These are phyloP conservation scores for Lyophyllum atratum DNA, from an alignment of 768 basidiomycete species.

Conservation along the genomic window DNA sequence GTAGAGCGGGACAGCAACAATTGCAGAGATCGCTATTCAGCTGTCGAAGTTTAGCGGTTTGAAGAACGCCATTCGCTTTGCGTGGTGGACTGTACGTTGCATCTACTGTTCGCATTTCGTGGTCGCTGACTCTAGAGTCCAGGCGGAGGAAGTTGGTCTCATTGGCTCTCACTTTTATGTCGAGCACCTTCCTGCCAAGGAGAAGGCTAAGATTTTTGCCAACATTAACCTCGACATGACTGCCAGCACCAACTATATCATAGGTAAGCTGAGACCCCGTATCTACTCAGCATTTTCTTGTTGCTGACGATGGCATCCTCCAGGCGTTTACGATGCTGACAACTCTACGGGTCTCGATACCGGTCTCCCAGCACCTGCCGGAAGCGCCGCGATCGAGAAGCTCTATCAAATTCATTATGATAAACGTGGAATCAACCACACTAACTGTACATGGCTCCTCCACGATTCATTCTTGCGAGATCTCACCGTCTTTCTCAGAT, in stretches of 20 bases:
- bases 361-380: constrained; percentile 23
- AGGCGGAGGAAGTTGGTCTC: constrained; percentile 31
- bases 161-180: constrained; percentile 33
- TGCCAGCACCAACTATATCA: constrained; percentile 30
- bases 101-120: not conserved
- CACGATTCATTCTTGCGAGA: not conserved
- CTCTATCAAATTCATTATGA: constrained; percentile 28
- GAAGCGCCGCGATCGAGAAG: constrained; percentile 31
- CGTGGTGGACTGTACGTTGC: constrained; percentile 28
- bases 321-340: constrained; percentile 30
- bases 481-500: constrained; percentile 1
- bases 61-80: constrained; percentile 33
- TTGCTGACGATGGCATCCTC: constrained; percentile 9
- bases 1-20: constrained; percentile 25
- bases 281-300: not conserved
- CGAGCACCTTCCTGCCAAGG: constrained; percentile 22
- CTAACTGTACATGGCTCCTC: constrained; percentile 11
- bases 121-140: not conserved
- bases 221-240: constrained; percentile 39
- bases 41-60: constrained; percentile 25
- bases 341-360: constrained; percentile 28
- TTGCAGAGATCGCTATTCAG: constrained; percentile 30
- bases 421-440: constrained; percentile 20
- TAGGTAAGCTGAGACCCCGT: not conserved
- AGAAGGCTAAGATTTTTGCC: constrained; percentile 29